Conservation (phyloP, 352 stramenopile genomes). For the Pilasporangium apinafurcum region DNA sequence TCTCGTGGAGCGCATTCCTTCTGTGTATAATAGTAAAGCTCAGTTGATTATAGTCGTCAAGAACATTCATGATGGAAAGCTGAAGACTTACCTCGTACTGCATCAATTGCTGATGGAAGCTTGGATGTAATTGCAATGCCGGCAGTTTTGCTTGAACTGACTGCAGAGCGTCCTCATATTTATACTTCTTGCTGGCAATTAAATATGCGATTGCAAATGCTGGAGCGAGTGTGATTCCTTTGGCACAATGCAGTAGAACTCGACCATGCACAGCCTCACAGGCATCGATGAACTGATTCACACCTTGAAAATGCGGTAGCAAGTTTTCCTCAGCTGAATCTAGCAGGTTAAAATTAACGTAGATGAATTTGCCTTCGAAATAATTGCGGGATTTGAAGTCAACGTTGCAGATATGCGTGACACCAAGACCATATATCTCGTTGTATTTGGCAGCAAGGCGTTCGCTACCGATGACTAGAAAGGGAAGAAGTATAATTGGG, state of each 20-base stretch:
- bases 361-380: constrained; percentile 25
- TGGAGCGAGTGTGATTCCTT: constrained; percentile 10
- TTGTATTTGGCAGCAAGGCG: constrained; percentile 14
- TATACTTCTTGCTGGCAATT: constrained; percentile 10
- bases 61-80: neutral
- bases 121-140: constrained; percentile 5
- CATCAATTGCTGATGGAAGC: constrained; percentile 10
- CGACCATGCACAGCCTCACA: constrained; percentile 11
- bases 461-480: constrained; percentile 12
- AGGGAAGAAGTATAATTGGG: constrained; percentile 6
- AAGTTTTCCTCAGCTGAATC: constrained; percentile 8
- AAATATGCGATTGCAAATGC: constrained; percentile 17
- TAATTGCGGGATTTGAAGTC: constrained; percentile 18
- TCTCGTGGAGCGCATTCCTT: too few relatives aligned
- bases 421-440: constrained; percentile 10
- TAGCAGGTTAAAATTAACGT: constrained; percentile 16
- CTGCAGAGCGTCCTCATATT: constrained; percentile 7
- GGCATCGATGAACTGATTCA: constrained; percentile 11
- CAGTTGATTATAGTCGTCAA: too few relatives aligned
- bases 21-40: too few relatives aligned
- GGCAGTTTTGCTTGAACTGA: constrained; percentile 6
- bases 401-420: constrained; percentile 21
- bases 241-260: constrained; percentile 12
- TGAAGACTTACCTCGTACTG: constrained; percentile 5
- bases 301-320: constrained; percentile 9